Base-by-base conservation (phyloP, 2,329 filamentous ascomycete genomes). In the Colletotrichum sidae region DNA sequence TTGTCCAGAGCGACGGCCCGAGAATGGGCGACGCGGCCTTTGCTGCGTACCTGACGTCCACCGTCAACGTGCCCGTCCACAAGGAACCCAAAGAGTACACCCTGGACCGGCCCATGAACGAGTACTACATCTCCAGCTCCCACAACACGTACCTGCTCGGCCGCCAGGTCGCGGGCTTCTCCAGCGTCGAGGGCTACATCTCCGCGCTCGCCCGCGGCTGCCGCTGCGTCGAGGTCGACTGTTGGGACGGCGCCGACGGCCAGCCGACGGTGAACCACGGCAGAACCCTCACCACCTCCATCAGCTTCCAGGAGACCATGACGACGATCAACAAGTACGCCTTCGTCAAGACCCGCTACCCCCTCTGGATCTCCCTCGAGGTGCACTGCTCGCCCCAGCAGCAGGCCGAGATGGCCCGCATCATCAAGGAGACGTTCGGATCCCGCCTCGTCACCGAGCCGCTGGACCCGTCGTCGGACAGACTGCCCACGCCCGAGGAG, bases 81-180 rank as follows among this genome's bases (percentile, higher is more conserved):
- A 85, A 86, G 46, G 84, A 86, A 67, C 85, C 87, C n/a, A 78
- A 86, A 11, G 80, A 88, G 35, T 88, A 89, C 60, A 82, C 82
- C 6, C 87, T 97, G 59, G 89, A 97, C 73, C 88, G 92, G 33
- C 96, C 96, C 0, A 82, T 98, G 76, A 97, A 97, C 75, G 95
- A 98, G 75, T 99, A 99, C 78, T 97, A 94, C 81, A 96, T 99
- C 70, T 98, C 95, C 1, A 97, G 94, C 81, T 98, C 96, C 2
- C 96, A 99, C 83, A 99, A 99, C 78, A 99, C 96, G 0, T 99
- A 99, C 73, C 89, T 99, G 1, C 84, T 96, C 5, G 96, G 96
- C 12, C 90, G 94, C 58, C 96, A 99, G 76, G 90, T 98, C 2
- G 91, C 90, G 10, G 95, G 95, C 35, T 88, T 92, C 49, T 97